phyloP scores from a whole-genome alignment of 148 eudicot species.

The Rhododendron ferrugineum region DNA sequence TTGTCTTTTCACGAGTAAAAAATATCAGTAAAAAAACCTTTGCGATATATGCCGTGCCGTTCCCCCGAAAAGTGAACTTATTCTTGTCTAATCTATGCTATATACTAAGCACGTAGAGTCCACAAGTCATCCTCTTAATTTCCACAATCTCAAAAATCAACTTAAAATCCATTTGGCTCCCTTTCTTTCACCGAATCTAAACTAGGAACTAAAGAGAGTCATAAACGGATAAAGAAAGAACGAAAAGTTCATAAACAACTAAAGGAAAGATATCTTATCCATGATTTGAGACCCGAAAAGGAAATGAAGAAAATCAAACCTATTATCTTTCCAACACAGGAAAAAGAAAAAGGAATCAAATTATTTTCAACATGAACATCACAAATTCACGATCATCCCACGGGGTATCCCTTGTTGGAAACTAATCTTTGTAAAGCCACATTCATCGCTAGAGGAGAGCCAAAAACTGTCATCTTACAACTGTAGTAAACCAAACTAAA shows the following conservation, averaged over 20 bases:
- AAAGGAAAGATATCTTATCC: too few relatives aligned
- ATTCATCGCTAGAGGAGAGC: not conserved
- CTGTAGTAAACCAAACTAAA: not conserved
- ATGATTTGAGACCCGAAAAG: not conserved
- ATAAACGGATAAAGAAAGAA: not conserved
- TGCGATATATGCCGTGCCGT: not conserved
- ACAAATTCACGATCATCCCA: not conserved
- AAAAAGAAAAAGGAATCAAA: not conserved
- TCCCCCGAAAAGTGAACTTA: not conserved
- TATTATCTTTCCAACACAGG: not conserved
- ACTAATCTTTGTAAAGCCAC: not conserved
- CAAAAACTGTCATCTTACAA: not conserved
- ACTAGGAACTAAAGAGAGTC: not conserved
- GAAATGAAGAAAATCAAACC: not conserved
- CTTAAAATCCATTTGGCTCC: not conserved
- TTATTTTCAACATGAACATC: not conserved
- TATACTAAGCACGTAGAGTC: not conserved
- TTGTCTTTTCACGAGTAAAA: not conserved
- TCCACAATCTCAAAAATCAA: not conserved
- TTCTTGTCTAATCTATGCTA: not conserved
- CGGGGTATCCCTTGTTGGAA: not conserved
- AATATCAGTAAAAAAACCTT: not conserved
- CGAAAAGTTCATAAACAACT: not conserved
- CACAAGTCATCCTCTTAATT: not conserved
- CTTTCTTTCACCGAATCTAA: not conserved